phyloP scores from a whole-genome alignment of 164 flowering plant genomes.

The Umbellularia californica region DNA sequence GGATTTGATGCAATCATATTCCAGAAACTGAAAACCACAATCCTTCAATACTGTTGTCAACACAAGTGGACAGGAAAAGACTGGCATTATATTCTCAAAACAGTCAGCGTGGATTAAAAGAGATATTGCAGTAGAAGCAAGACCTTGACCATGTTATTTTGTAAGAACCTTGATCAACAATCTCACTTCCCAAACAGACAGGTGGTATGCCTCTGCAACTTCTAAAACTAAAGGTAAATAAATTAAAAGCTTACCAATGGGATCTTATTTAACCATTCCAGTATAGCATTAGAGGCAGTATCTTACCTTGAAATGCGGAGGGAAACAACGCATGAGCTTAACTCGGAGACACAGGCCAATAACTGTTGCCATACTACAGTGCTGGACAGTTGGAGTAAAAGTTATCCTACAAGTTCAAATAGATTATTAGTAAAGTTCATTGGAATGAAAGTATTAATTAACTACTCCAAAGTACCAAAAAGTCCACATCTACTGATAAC shows the following conservation, averaged over 20 bases:
- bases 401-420: slow-evolving; percentile 44
- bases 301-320: slow-evolving; percentile 70
- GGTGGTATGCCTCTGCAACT: too few species aligned
- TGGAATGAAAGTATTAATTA: not conserved
- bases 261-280: not conserved
- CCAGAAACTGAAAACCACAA: too few species aligned
- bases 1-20: too few species aligned
- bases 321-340: slow-evolving; percentile 56
- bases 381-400: slow-evolving; percentile 75
- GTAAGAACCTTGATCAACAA: too few species aligned
- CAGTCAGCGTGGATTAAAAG: too few species aligned
- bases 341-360: slow-evolving; percentile 74
- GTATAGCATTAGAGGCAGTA: not conserved
- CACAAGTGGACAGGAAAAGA: too few species aligned
- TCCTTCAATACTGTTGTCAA: too few species aligned
- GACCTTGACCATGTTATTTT: too few species aligned
- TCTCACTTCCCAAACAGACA: too few species aligned
- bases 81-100: too few species aligned
- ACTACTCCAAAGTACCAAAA: not conserved
- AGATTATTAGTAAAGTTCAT: not conserved
- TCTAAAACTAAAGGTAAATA: too few species aligned
- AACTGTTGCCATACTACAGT: slow-evolving; percentile 81
- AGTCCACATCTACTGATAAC: not conserved
- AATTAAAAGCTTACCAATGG: not conserved
- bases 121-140: too few species aligned